These are phyloP conservation scores for Sugiyamaella neomexicana DNA, from an alignment of 1,139 yeast species.

Conservation along the genomic window DNA sequence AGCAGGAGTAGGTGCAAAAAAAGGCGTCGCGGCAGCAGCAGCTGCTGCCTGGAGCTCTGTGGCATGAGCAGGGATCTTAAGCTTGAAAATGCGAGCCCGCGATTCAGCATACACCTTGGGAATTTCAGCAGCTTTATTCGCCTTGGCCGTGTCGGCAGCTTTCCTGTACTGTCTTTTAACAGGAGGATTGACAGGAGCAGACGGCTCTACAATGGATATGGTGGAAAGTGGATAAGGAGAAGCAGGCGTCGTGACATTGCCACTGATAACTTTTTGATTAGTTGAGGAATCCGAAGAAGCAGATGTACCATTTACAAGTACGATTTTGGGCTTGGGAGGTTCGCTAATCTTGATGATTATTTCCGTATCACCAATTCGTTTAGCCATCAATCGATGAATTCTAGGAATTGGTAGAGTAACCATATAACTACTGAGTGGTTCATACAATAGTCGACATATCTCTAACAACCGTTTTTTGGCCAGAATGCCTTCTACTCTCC, in stretches of 20 bases:
- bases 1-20: background rate
- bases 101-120: background rate
- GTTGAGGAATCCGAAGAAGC: background rate
- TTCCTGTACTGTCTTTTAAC: constrained; percentile 6
- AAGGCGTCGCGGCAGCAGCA: constrained; percentile 11
- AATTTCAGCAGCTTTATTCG: background rate
- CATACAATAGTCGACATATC: constrained; percentile 63
- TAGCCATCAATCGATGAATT: constrained; percentile 64
- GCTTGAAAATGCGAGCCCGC: constrained; percentile 2
- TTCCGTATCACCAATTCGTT: constrained; percentile 32
- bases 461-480: constrained; percentile 67
- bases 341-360: constrained; percentile 12
- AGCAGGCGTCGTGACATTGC: background rate
- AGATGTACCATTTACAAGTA: constrained; percentile 4
- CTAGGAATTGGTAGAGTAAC: constrained; percentile 68
- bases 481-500: constrained; percentile 51
- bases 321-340: constrained; percentile 18
- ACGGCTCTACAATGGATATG: background rate
- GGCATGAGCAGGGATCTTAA: constrained; percentile 11
- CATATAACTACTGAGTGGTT: constrained; percentile 58
- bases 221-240: background rate
- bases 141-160: background rate
- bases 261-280: background rate
- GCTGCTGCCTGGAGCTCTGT: constrained; percentile 10
- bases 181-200: background rate